Base-by-base conservation (phyloP, 441 rosid genomes). In the Brassica balearica region DNA sequence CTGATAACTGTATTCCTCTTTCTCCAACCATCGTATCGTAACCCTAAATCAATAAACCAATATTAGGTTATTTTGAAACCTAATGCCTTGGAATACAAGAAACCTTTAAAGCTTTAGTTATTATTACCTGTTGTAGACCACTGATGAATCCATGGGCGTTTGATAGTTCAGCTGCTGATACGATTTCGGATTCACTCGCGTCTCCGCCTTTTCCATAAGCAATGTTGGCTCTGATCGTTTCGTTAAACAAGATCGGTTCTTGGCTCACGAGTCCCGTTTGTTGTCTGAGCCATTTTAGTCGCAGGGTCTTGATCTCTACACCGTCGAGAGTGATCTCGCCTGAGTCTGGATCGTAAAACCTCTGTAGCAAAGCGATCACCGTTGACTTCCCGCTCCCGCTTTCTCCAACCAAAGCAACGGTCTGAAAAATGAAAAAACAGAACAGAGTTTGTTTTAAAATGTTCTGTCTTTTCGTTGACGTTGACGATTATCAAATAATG, bases 1-100 rank as follows among this genome's bases (percentile, higher is more conserved):
- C 91, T 0, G 96, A 91, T 72, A 91, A 15, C 6, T 91, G 95
- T 2, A 83, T 74, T 32, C 98, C 98, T 69, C 94, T 81, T 64
- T 94, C 96, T 19, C 98, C 97, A 1, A 86, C 97, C 15, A 78
- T 25, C 1, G 90, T 89, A 0, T 82, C 87, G 14, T 92, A 95
- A 0, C 98, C 98, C 93, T 92, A 80, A 12, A 41, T 0, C 29
- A 34, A 10, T 12, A 0, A 62, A 23, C 2, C 8, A 65, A 41
- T 8, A 4, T 14, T 68, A 12, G 62, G 19, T 77, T 65, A 27
- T 77, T 41, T 17, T 10, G 70, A 68, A 48, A 15, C 60, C 14
- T 5, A 15, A 14, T 20, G 0, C 11, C 11, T 65, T 51, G 48
- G 36, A 12, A 5, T 0, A 1, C 23, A 55, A 55, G 60, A 25